Evolutionary conservation across 2,329 filamentous ascomycete species (phyloP).

Genomic region (Cladosporium sp.): DNA sequence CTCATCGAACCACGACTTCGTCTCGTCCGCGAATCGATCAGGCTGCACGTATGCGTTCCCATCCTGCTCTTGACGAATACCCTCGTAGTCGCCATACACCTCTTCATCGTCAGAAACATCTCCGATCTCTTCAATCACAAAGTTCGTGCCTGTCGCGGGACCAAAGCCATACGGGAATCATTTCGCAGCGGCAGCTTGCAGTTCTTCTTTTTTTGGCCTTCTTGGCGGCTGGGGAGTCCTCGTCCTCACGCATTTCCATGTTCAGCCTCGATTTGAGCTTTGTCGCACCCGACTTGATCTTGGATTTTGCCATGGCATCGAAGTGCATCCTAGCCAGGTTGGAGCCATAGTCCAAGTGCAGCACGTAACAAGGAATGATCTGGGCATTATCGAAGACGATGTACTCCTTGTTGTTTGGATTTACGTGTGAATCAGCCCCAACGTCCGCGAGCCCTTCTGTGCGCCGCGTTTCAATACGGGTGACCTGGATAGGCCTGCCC

Average conservation of each 20-base stretch:
- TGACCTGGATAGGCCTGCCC: slow-evolving; percentile 36
- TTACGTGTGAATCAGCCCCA: slow-evolving; percentile 22
- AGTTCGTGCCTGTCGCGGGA: slow-evolving; percentile 38
- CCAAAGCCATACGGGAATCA: slow-evolving; percentile 48
- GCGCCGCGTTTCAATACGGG: slow-evolving; percentile 10
- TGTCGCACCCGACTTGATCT: too few species aligned
- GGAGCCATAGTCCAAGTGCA: slow-evolving; percentile 42
- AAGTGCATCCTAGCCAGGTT: slow-evolving; percentile 29
- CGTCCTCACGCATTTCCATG: not conserved
- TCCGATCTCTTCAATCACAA: slow-evolving; percentile 46
- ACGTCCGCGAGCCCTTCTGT: not conserved
- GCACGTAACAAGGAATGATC: slow-evolving; percentile 45
- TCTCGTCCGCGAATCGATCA: slow-evolving; percentile 6
- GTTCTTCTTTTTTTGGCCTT: slow-evolving; percentile 35
- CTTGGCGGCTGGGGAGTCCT: slow-evolving; percentile 22
- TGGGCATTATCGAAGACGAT: slow-evolving; percentile 42
- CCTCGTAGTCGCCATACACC: slow-evolving; percentile 15
- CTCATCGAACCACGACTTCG: slow-evolving; percentile 18
- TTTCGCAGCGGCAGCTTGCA: slow-evolving; percentile 41
- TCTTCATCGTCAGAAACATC: slow-evolving; percentile 28
- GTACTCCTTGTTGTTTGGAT: slow-evolving; percentile 37
- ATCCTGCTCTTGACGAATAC: slow-evolving; percentile 8
- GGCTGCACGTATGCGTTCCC: slow-evolving; percentile 2
- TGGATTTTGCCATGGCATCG: slow-evolving; percentile 20
- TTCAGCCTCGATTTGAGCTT: not conserved